These are phyloP conservation scores for Fusarium clavum DNA, from an alignment of 2,329 filamentous ascomycete genomes.

Conservation along the genomic window DNA sequence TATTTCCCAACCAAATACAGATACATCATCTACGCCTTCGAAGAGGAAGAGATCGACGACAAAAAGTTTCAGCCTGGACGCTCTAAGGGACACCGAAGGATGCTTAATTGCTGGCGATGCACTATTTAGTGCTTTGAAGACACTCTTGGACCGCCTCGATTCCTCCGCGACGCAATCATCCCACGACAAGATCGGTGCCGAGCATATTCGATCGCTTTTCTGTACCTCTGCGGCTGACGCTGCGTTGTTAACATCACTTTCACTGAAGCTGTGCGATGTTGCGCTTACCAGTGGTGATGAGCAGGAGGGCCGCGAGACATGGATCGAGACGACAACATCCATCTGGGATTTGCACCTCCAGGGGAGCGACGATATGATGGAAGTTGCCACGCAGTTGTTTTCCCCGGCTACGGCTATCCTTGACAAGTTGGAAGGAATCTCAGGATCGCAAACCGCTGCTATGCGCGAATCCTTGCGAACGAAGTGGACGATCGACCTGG, in stretches of 20 bases:
- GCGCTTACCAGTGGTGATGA: slow-evolving; percentile 51
- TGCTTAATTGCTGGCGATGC: slow-evolving; percentile 61
- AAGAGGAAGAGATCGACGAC: slow-evolving; percentile 61
- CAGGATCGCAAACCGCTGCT: slow-evolving; percentile 23
- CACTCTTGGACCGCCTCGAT: slow-evolving; percentile 60
- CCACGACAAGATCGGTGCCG: slow-evolving; percentile 64
- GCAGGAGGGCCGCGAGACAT: slow-evolving; percentile 56
- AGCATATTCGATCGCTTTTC: slow-evolving; percentile 69
- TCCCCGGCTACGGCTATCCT: slow-evolving; percentile 53
- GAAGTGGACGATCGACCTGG: slow-evolving; percentile 60
- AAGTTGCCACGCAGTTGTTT: slow-evolving; percentile 63
- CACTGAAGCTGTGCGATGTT: slow-evolving; percentile 59
- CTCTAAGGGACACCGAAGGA: slow-evolving; percentile 54
- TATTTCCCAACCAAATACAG: slow-evolving; percentile 52
- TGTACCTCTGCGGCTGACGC: slow-evolving; percentile 61
- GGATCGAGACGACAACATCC: slow-evolving; percentile 59
- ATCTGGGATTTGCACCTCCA: slow-evolving; percentile 69
- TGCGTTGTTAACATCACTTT: slow-evolving; percentile 58
- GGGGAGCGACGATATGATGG: slow-evolving; percentile 58
- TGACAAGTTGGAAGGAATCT: slow-evolving; percentile 53
- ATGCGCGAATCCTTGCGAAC: slow-evolving; percentile 34
- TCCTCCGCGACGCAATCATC: slow-evolving; percentile 50
- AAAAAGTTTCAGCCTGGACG: slow-evolving; percentile 54
- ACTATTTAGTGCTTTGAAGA: slow-evolving; percentile 60
- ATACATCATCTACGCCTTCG: slow-evolving; percentile 46